Conservation (phyloP, 1,284 basidiomycete species). For the Neolentinus lepideus region DNA sequence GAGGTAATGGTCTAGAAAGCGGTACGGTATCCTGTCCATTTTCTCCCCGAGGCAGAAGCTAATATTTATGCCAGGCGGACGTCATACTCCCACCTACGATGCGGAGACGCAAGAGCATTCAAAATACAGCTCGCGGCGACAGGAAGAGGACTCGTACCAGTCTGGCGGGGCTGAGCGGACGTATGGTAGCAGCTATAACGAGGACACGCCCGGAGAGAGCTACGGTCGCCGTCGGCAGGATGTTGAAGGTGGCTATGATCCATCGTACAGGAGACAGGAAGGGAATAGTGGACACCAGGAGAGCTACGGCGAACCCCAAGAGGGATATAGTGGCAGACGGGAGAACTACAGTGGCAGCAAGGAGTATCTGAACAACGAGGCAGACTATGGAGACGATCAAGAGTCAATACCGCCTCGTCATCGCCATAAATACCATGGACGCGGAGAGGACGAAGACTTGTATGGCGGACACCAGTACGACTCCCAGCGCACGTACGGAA, state of each 20-base stretch:
- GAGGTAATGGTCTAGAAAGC: background rate
- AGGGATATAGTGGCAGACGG: constrained; percentile 4
- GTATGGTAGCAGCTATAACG: background rate
- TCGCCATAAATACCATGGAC: background rate
- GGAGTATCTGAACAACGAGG: too few species aligned
- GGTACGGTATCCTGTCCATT: background rate
- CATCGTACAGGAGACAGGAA: background rate
- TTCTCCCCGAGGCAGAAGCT: background rate
- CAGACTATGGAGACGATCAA: background rate
- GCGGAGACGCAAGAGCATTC: background rate
- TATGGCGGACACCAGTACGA: background rate
- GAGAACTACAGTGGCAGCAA: background rate
- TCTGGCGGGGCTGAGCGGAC: background rate
- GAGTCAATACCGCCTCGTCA: background rate
- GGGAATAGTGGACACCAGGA: constrained; percentile 3
- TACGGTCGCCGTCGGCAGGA: background rate
- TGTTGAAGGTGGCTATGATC: background rate
- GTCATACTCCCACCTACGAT: background rate
- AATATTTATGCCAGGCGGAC: background rate
- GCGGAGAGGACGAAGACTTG: background rate
- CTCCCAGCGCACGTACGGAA: background rate
- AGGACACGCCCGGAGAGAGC: background rate
- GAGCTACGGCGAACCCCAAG: constrained; percentile 10
- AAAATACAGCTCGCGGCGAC: background rate
- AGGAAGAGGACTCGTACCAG: background rate